Conservation (phyloP, 2,329 filamentous ascomycete species). For the Xylariaceae sp. region DNA sequence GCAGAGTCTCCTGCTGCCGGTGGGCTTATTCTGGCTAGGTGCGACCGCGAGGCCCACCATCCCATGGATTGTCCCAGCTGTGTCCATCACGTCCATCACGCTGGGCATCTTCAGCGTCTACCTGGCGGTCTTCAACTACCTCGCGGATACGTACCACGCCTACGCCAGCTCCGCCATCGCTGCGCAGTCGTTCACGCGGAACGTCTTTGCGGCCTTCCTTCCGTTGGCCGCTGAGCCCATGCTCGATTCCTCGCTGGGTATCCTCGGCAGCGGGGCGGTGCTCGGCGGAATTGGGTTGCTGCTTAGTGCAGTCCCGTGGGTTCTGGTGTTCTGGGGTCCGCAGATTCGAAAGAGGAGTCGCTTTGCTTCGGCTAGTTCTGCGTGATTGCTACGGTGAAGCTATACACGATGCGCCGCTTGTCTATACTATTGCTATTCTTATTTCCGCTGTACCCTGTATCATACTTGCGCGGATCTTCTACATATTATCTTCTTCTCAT, state of each 20-base stretch:
- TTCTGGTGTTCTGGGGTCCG: conserved; percentile 2
- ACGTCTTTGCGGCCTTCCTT: background rate
- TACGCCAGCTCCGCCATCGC: conserved; percentile 62
- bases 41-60: conserved; percentile 60
- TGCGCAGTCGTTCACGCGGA: conserved; percentile 58
- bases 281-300: conserved; percentile 3
- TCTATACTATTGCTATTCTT: too few relatives aligned
- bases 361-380: background rate
- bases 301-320: conserved; percentile 3
- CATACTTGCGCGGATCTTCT: too few relatives aligned
- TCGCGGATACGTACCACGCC: conserved; percentile 61
- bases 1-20: conserved; percentile 59
- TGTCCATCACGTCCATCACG: conserved; percentile 56
- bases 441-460: too few relatives aligned
- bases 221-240: background rate
- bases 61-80: conserved; percentile 58
- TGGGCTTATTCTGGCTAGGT: conserved; percentile 54
- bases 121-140: conserved; percentile 62
- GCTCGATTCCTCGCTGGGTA: background rate
- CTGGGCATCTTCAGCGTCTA: conserved; percentile 63
- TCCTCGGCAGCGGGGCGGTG: background rate
- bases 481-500: too few relatives aligned
- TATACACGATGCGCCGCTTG: background rate
- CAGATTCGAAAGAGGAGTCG: background rate
- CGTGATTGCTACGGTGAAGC: background rate